Evolutionary conservation across 2,329 filamentous ascomycete species (phyloP), one percentile per base, ranked within the genome.

Genomic region (Pseudocercospora musae): DNA sequence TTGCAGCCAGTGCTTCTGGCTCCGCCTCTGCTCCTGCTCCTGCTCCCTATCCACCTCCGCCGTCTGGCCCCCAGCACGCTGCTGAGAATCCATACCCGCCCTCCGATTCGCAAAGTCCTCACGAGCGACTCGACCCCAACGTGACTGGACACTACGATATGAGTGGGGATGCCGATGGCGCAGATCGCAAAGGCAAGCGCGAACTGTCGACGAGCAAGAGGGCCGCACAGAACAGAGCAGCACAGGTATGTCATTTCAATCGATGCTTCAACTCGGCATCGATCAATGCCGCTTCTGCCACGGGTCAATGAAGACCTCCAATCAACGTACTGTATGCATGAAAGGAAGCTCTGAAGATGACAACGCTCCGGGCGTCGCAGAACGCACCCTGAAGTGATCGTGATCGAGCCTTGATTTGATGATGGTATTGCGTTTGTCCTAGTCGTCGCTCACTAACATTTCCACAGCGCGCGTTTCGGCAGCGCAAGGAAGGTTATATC

Each of bases 401-500:
- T 40, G 37, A 40, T 40, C 6, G 37, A 40, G 15, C 15, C 10
- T 11, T 7, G 37, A n/a, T 4, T 18, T n/a, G 37, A 40, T 40
- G 10, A 7, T 40, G 15, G 18, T 18, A 40, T 40, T 40, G 2
- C 15, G 10, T 40, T 40, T 18, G 3, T n/a, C 15, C 15, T 40
- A n/a, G 4, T 40, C 4, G 18, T 18, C 15, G 23, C 11, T 27
- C 18, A 10, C 40, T 37, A 21, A 58, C 33, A 59, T 21, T 15
- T 53, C 25, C 7, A 25, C 57, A 99, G 94, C 87, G 95, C 75
- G 95, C 95, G 46, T 99, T 99, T 79, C 91, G 95, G 46, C 93
- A 98, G 79, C 90, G 95, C 66, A 99, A 99, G 76, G 95, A 99
- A 78, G 91, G 91, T 50, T 97, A 99, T 76, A 99, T 99, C 77